Evolutionary conservation across 169 alveolate species (phyloP), one percentile per base, ranked within the genome.

Genomic region (Perkinsus olseni): DNA sequence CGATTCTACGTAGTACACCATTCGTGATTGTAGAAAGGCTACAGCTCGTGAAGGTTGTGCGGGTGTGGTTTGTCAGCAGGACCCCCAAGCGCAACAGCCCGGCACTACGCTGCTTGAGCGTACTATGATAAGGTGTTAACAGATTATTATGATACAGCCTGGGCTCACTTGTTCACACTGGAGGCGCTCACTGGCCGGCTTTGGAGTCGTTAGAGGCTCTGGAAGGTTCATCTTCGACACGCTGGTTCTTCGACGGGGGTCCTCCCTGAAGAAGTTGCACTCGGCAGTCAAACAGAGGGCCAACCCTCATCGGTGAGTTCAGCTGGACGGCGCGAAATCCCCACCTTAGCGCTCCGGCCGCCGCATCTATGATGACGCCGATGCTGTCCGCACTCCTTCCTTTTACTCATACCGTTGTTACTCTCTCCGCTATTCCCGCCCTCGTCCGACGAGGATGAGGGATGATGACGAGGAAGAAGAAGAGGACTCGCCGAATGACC

Each of bases 401-500:
- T 62, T 24, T 62, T 24, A 13, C 82, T 28, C 8, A 24, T 24
- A 13, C 3, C 34, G n/a, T 0, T 82, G 0, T 21, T 39, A 21
- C 11, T 31, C 36, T 92, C 34, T 20, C 39, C 91, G 0, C 74
- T 39, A 11, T 92, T 74, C 17, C 40, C 24, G 8, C 92, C 95
- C 39, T 40, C 74, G 4, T 93, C 95, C 6, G 62, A 45, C 17
- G 62, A n/a, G n/a, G n/a, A n/a, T n/a, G n/a, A n/a, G n/a, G n/a
- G n/a, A 62, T 28, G 82, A 62, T 45, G 82, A 62, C 4, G 82
- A 62, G 39, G 91, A 45, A 28, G 82, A 40, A 8, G 95, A 93
- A 0, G 95, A 93, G 74, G 95, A 94, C 37, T 94, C 95, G 31
- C 95, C 95, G 91, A 94, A 94, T 34, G 91, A 31, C 37, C 92